Evolutionary conservation across 768 basidiomycete species (phyloP).

Genomic region (Pulveroboletus sp.): DNA sequence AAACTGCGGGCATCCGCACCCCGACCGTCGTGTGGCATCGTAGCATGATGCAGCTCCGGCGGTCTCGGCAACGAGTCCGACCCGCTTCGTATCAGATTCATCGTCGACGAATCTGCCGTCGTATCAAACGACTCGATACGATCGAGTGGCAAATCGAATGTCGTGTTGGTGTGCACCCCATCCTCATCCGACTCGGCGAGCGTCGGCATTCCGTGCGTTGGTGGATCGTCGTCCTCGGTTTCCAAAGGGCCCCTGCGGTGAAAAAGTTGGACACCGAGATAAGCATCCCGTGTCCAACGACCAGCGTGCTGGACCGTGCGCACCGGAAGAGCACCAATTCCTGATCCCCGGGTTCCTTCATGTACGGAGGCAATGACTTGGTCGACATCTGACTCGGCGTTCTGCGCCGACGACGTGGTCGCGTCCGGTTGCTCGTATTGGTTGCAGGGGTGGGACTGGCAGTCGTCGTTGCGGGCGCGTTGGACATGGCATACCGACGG

Average conservation of each 20-base stretch:
- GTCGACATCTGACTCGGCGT: slow-evolving; percentile 82
- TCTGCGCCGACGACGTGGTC: slow-evolving; percentile 37
- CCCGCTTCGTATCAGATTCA: slow-evolving; percentile 17
- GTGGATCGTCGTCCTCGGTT: slow-evolving; percentile 17
- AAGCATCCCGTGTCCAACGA: neutral
- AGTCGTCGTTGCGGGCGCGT: neutral
- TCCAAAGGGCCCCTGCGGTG: slow-evolving; percentile 25
- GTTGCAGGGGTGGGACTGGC: slow-evolving; percentile 5
- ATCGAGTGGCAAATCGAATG: slow-evolving; percentile 20
- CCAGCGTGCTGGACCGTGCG: slow-evolving; percentile 5
- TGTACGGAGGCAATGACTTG: slow-evolving; percentile 71
- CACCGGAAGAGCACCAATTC: slow-evolving; percentile 68
- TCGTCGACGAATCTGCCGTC: slow-evolving; percentile 18
- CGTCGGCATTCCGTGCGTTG: slow-evolving; percentile 11
- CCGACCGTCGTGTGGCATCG: slow-evolving; percentile 3
- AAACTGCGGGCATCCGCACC: slow-evolving; percentile 19
- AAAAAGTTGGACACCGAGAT: neutral
- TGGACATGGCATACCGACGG: slow-evolving; percentile 15
- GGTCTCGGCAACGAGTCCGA: slow-evolving; percentile 12
- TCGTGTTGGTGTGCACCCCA: slow-evolving; percentile 12
- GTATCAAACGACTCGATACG: slow-evolving; percentile 25
- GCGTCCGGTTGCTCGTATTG: neutral
- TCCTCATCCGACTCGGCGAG: slow-evolving; percentile 25
- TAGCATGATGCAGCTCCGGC: slow-evolving; percentile 5
- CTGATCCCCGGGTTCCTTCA: slow-evolving; percentile 79